A percentile compares a stretch with the other conserved stretches of the same genome.
These are phyloP conservation scores for Colletotrichum viniferum DNA, from an alignment of 2,329 filamentous ascomycete species.

Conservation along the genomic window DNA sequence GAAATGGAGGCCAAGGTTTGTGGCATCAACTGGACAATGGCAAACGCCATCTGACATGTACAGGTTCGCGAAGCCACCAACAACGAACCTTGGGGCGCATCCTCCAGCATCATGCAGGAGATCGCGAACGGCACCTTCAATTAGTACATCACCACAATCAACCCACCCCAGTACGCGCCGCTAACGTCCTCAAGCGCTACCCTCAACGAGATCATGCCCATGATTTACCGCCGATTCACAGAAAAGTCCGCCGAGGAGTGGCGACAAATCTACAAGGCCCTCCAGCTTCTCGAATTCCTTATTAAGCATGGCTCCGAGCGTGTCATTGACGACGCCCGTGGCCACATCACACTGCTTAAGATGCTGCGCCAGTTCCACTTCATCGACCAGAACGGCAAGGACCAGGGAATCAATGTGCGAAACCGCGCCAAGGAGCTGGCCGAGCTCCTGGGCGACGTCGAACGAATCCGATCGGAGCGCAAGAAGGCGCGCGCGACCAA, in stretches of 20 bases:
- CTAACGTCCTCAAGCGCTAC: conserved; percentile 68
- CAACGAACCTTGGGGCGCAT: conserved; percentile 96
- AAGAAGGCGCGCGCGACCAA: conserved; percentile 92
- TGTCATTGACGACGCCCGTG: conserved; percentile 95
- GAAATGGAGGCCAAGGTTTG: conserved; percentile 81
- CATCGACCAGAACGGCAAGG: conserved; percentile 95
- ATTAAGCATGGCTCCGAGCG: conserved; percentile 98
- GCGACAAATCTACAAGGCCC: conserved; percentile 98
- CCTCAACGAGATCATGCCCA: conserved; percentile 99
- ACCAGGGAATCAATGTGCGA: conserved; percentile 96
- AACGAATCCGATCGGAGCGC: conserved; percentile 77
- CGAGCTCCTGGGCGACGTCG: conserved; percentile 91
- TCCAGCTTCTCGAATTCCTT: conserved; percentile 95
- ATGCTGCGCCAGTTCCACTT: conserved; percentile 99
- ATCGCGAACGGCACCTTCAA: conserved; percentile 98
- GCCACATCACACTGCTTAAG: conserved; percentile 92
- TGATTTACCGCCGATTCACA: conserved; percentile 99
- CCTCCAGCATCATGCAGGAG: conserved; percentile 89
- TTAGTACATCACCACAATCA: conserved; percentile 67
- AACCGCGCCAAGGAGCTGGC: conserved; percentile 95
- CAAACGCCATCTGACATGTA: conserved; percentile 22
- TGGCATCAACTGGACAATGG: conserved; percentile 7
- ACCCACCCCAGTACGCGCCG: background rate
- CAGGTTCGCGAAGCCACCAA: conserved; percentile 97
- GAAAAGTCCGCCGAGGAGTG: conserved; percentile 98